phyloP scores from a whole-genome alignment of 2,329 filamentous ascomycete genomes.

The Berkeleyomyces rouxiae region DNA sequence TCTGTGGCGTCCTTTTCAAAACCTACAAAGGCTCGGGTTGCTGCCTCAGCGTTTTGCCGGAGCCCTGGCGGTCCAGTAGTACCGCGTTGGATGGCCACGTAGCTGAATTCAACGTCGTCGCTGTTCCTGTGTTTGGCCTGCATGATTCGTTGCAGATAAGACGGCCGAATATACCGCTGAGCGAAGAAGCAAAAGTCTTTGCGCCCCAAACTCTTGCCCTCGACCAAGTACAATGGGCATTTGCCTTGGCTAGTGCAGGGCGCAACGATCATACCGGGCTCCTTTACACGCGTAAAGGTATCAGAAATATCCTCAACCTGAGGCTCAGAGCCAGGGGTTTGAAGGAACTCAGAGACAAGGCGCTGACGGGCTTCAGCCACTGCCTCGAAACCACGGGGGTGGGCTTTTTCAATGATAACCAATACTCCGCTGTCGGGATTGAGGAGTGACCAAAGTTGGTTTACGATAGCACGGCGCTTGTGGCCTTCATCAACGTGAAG shows the following conservation, averaged over 20 bases:
- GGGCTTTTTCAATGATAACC: slow-evolving; percentile 76
- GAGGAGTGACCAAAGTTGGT: slow-evolving; percentile 79
- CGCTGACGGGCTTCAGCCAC: slow-evolving; percentile 70
- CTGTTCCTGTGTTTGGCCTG: slow-evolving; percentile 57
- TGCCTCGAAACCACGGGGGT: slow-evolving; percentile 81
- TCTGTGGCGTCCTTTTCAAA: slow-evolving; percentile 36
- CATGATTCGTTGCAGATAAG: slow-evolving; percentile 63
- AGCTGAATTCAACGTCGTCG: slow-evolving; percentile 83
- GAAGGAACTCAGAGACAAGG: slow-evolving; percentile 59
- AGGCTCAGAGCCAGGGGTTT: slow-evolving; percentile 26
- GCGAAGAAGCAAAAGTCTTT: slow-evolving; percentile 85
- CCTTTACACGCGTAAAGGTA: slow-evolving; percentile 27
- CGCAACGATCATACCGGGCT: slow-evolving; percentile 48
- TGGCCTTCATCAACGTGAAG: slow-evolving; percentile 61
- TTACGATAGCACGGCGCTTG: slow-evolving; percentile 58
- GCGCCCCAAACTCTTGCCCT: slow-evolving; percentile 54
- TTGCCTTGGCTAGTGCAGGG: slow-evolving; percentile 76
- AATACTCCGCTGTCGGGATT: slow-evolving; percentile 74
- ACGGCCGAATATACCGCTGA: slow-evolving; percentile 74
- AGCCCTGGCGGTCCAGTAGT: slow-evolving; percentile 20
- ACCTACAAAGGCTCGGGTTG: slow-evolving; percentile 53
- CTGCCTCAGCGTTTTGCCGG: slow-evolving; percentile 27
- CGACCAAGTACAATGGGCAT: slow-evolving; percentile 74
- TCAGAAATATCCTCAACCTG: slow-evolving; percentile 14
- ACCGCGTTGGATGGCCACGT: slow-evolving; percentile 70